These are phyloP conservation scores for Orychophragmus violaceus DNA, from an alignment of 345 rosid species.

Conservation along the genomic window DNA sequence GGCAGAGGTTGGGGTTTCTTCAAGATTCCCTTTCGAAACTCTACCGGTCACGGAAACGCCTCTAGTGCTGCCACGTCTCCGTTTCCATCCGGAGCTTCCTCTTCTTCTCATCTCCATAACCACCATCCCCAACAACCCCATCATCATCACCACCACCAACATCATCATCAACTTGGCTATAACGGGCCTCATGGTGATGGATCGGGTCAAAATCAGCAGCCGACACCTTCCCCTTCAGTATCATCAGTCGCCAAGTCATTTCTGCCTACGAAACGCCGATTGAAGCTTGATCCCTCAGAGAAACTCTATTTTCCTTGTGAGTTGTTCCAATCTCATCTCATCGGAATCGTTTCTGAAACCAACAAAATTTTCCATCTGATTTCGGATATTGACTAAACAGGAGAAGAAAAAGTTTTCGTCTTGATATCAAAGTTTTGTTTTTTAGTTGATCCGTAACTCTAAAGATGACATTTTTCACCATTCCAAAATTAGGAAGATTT, in stretches of 20 bases:
- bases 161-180: slow-evolving; percentile 23
- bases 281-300: slow-evolving; percentile 83
- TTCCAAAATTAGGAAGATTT: background rate
- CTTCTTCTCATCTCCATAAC: slow-evolving; percentile 34
- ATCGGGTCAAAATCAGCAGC: slow-evolving; percentile 40
- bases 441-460: background rate
- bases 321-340: slow-evolving; percentile 20
- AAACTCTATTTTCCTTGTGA: slow-evolving; percentile 91
- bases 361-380: background rate
- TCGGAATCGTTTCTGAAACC: background rate
- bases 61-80: slow-evolving; percentile 22
- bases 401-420: background rate
- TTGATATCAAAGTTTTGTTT: background rate
- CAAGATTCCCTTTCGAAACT: slow-evolving; percentile 65
- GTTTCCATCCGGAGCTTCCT: slow-evolving; percentile 39
- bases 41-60: slow-evolving; percentile 27
- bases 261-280: slow-evolving; percentile 66
- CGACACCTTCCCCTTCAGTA: slow-evolving; percentile 52
- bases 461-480: background rate
- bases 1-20: slow-evolving; percentile 74
- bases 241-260: slow-evolving; percentile 79
- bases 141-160: slow-evolving; percentile 8
- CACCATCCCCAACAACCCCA: slow-evolving; percentile 26
- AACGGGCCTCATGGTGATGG: slow-evolving; percentile 46
- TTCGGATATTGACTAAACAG: background rate